A percentile compares a stretch with the other conserved stretches of the same genome.
These are phyloP conservation scores for Priceomyces fermenticarens DNA, from an alignment of 805 yeast species.

Conservation along the genomic window DNA sequence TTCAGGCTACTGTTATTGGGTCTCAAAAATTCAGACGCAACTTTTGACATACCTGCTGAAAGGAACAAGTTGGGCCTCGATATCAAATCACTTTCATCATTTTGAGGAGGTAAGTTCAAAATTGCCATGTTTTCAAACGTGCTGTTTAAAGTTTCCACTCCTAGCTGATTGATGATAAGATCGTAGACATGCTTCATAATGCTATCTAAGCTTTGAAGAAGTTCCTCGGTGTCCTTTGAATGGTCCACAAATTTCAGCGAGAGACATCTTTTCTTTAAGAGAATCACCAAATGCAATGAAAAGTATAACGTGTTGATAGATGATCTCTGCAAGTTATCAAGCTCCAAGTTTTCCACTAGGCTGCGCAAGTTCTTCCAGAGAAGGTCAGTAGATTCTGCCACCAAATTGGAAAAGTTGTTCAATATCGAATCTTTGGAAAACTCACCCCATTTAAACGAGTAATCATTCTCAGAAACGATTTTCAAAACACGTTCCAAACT, in stretches of 20 bases:
- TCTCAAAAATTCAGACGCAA: constrained; percentile 8
- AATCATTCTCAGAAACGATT: constrained; percentile 1
- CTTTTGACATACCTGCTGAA: constrained; percentile 15
- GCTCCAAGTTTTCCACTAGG: constrained; percentile 6
- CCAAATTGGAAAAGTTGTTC: constrained; percentile 12
- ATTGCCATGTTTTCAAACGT: too few species aligned
- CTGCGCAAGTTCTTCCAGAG: constrained; percentile 10
- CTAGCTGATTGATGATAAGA: not conserved
- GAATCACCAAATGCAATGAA: not conserved
- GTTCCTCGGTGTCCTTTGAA: not conserved
- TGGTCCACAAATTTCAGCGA: not conserved
- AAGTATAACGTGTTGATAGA: constrained; percentile 8
- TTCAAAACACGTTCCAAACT: constrained; percentile 5
- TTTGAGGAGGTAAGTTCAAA: too few species aligned
- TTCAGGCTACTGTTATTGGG: constrained; percentile 4
- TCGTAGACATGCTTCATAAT: not conserved
- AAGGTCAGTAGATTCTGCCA: constrained; percentile 4
- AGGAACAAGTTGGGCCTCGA: constrained; percentile 16
- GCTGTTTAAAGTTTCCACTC: not conserved
- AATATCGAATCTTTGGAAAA: constrained; percentile 13
- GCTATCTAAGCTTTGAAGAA: not conserved
- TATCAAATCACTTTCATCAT: not conserved
- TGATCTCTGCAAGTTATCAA: not conserved
- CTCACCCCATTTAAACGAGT: constrained; percentile 13
- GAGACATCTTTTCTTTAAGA: constrained; percentile 1